Conservation (phyloP, 257 asterid species). For the Eustoma russellianum region DNA sequence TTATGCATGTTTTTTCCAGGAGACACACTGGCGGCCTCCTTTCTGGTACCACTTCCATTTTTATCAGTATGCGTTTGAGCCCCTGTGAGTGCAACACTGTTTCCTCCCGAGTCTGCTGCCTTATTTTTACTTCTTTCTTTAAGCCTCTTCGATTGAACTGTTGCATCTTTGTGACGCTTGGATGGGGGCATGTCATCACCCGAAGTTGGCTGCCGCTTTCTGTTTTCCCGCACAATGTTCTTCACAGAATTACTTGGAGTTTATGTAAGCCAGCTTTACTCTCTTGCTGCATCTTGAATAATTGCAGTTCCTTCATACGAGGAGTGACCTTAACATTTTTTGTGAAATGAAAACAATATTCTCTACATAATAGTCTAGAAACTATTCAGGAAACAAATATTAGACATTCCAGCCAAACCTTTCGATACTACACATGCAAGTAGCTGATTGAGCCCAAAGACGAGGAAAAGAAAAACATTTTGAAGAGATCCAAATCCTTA, state of each 20-base stretch:
- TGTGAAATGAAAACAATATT: too few relatives aligned
- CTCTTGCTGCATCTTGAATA: constrained; percentile 69
- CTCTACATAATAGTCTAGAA: too few relatives aligned
- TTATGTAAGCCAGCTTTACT: constrained; percentile 34
- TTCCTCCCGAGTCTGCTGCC: constrained; percentile 26
- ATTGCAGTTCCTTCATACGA: constrained; percentile 83
- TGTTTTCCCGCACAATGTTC: constrained; percentile 59
- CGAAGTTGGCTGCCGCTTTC: constrained; percentile 45
- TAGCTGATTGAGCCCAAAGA: too few relatives aligned
- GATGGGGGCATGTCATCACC: constrained; percentile 44
- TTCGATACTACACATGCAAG: too few relatives aligned
- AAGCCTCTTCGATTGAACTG: constrained; percentile 28
- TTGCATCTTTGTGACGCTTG: constrained; percentile 56
- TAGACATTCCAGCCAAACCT: too few relatives aligned
- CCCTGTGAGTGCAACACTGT: constrained; percentile 23
- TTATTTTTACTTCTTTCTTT: constrained; percentile 30
- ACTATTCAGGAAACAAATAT: too few relatives aligned
- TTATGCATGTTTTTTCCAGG: constrained; percentile 39
- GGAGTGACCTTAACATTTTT: constrained; percentile 62
- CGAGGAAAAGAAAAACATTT: too few relatives aligned
- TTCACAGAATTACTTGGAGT: constrained; percentile 35
- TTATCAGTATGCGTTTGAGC: constrained; percentile 20
- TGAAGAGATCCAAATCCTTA: too few relatives aligned
- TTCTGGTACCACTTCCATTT: constrained; percentile 27
- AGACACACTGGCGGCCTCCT: constrained; percentile 31